Evolutionary conservation across 2,329 filamentous ascomycete genomes (phyloP).

Genomic region (Alternaria consortialis): DNA sequence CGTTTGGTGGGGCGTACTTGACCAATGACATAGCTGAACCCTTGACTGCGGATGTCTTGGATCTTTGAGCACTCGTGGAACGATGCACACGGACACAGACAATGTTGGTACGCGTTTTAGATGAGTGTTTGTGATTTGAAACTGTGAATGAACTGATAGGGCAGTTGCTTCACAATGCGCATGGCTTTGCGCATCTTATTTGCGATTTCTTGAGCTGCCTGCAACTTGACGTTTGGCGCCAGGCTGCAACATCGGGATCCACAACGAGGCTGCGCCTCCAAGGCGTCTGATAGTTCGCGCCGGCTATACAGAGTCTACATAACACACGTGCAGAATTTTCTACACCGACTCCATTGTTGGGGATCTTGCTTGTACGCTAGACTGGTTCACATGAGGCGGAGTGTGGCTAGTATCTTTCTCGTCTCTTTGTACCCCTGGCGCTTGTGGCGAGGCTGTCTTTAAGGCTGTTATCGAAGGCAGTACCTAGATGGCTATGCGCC

Average conservation of each 20-base stretch:
- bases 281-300: neutral
- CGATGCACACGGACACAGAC: conserved; percentile 15
- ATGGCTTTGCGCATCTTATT: conserved; percentile 10
- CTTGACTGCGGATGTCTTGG: conserved; percentile 5
- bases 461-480: conserved; percentile 2
- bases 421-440: neutral
- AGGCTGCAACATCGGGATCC: neutral
- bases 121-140: conserved; percentile 1
- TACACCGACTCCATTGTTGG: conserved; percentile 7
- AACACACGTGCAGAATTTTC: neutral
- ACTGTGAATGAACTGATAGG: neutral
- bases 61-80: neutral
- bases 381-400: neutral
- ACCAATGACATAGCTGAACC: conserved; percentile 17
- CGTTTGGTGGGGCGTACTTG: conserved; percentile 20
- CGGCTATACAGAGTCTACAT: neutral
- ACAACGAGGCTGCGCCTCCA: neutral
- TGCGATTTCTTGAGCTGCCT: neutral
- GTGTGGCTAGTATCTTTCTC: neutral
- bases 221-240: neutral
- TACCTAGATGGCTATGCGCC: neutral
- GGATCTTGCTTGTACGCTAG: neutral
- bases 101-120: neutral
- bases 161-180: conserved; percentile 7
- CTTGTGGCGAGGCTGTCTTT: conserved; percentile 10